Conservation (phyloP, 2,329 filamentous ascomycete genomes). For the Penicillium occitanis region DNA sequence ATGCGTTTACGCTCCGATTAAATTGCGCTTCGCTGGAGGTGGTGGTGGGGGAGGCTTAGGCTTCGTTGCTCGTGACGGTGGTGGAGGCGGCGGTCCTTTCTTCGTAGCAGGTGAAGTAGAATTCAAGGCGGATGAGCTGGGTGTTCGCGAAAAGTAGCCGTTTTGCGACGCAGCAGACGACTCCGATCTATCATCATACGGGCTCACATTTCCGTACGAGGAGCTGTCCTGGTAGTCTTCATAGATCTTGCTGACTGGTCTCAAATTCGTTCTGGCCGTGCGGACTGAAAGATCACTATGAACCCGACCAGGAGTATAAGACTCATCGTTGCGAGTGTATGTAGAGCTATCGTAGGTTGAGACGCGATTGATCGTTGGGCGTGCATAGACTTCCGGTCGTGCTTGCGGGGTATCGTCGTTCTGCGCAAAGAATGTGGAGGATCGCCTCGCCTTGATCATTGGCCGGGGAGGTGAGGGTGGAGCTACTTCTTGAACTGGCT, state of each 20-base stretch:
- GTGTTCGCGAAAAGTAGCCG: constrained; percentile 51
- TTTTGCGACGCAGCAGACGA: constrained; percentile 57
- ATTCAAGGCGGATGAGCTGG: constrained; percentile 50
- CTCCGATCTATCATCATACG: constrained; percentile 52
- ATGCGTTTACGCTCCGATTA: constrained; percentile 31
- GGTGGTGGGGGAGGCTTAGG: constrained; percentile 58
- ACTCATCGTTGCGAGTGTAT: constrained; percentile 54
- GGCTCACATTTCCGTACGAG: constrained; percentile 45
- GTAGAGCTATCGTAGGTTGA: constrained; percentile 61
- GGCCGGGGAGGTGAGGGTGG: constrained; percentile 52
- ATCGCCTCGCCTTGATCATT: constrained; percentile 51
- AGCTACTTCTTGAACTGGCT: constrained; percentile 56
- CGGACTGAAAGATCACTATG: constrained; percentile 54
- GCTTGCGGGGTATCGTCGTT: constrained; percentile 44
- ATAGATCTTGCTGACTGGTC: constrained; percentile 39
- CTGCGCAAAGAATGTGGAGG: constrained; percentile 36
- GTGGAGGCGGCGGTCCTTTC: constrained; percentile 63
- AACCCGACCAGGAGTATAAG: constrained; percentile 53
- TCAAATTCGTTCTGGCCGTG: constrained; percentile 50
- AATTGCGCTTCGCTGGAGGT: constrained; percentile 61
- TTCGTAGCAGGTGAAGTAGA: constrained; percentile 26
- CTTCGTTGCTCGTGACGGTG: constrained; percentile 63
- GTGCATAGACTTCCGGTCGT: constrained; percentile 44
- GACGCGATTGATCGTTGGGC: constrained; percentile 53
- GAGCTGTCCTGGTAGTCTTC: constrained; percentile 52